Percentiles rank a stretch among this genome's conserved stretches.
These are phyloP conservation scores for Sclerotinia borealis DNA, from an alignment of 2,329 filamentous ascomycete species.

Conservation along the genomic window DNA sequence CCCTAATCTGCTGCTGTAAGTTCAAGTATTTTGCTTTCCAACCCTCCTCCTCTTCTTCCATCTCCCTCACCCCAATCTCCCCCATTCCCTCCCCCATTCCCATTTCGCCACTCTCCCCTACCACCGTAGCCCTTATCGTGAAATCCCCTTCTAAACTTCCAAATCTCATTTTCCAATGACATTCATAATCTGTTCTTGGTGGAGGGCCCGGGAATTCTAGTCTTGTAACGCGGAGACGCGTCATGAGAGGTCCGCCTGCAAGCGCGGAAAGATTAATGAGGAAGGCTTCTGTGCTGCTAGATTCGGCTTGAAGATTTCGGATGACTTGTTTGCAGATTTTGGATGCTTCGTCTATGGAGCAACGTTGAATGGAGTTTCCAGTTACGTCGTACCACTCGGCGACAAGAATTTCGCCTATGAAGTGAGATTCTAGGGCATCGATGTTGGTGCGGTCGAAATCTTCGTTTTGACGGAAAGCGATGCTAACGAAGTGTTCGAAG, in stretches of 20 bases:
- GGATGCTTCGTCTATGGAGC: conserved; percentile 46
- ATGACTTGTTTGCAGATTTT: conserved; percentile 50
- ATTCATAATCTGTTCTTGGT: conserved; percentile 43
- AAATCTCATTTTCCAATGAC: conserved; percentile 50
- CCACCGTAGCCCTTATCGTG: conserved; percentile 42
- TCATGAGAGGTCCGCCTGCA: conserved; percentile 48
- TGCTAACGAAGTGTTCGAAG: conserved; percentile 26
- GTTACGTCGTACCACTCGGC: conserved; percentile 47
- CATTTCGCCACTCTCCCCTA: conserved; percentile 25
- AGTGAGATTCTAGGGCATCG: conserved; percentile 49
- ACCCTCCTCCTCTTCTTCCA: conserved; percentile 26
- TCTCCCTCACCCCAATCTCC: neutral
- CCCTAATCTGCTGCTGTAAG: conserved; percentile 53
- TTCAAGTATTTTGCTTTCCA: conserved; percentile 51
- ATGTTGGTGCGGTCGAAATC: conserved; percentile 43
- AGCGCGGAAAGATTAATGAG: conserved; percentile 54
- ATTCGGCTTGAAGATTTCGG: conserved; percentile 45
- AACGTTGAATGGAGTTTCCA: conserved; percentile 39
- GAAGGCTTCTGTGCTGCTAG: conserved; percentile 48
- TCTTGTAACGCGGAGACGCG: conserved; percentile 38
- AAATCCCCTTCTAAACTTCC: conserved; percentile 49
- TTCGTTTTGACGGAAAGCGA: conserved; percentile 29
- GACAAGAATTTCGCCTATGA: conserved; percentile 45
- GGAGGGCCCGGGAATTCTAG: conserved; percentile 34
- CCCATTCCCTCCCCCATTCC: conserved; percentile 13